These are phyloP conservation scores for Sordariomycetes sp. DNA, from an alignment of 2,329 filamentous ascomycete genomes.

Conservation along the genomic window DNA sequence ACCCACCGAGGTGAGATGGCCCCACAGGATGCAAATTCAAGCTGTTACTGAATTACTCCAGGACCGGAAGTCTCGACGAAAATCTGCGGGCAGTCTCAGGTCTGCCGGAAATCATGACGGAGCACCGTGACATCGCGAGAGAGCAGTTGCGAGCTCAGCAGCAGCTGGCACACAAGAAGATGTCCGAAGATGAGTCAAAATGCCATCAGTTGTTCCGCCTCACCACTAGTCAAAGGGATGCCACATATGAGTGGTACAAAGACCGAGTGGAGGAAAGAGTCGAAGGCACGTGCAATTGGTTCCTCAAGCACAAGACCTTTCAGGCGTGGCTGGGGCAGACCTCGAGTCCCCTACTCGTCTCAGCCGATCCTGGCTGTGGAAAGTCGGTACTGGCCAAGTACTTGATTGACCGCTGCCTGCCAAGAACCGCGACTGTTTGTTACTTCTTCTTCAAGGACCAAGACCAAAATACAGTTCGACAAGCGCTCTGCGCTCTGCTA, in stretches of 20 bases:
- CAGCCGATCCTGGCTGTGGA: constrained; percentile 28
- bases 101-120: background rate
- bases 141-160: constrained; percentile 3
- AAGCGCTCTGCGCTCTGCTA: constrained; percentile 28
- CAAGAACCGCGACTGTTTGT: constrained; percentile 16
- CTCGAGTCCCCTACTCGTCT: constrained; percentile 20
- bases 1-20: too few relatives aligned
- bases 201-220: constrained; percentile 10
- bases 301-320: constrained; percentile 18
- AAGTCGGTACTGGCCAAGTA: constrained; percentile 26
- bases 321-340: constrained; percentile 15
- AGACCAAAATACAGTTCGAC: constrained; percentile 21
- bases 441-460: constrained; percentile 35
- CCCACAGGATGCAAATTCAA: too few relatives aligned
- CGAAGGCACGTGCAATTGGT: constrained; percentile 18
- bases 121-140: constrained; percentile 1
- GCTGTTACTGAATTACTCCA: background rate
- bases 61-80: background rate
- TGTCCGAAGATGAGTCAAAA: constrained; percentile 4
- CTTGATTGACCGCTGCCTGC: constrained; percentile 17
- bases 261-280: constrained; percentile 4
- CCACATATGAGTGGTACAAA: constrained; percentile 17
- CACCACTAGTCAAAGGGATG: background rate
- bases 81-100: background rate
- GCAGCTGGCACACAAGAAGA: constrained; percentile 3